Evolutionary conservation across 495 filamentous ascomycete genomes (phyloP).

Genomic region (Symbiotaphrina buchneri): DNA sequence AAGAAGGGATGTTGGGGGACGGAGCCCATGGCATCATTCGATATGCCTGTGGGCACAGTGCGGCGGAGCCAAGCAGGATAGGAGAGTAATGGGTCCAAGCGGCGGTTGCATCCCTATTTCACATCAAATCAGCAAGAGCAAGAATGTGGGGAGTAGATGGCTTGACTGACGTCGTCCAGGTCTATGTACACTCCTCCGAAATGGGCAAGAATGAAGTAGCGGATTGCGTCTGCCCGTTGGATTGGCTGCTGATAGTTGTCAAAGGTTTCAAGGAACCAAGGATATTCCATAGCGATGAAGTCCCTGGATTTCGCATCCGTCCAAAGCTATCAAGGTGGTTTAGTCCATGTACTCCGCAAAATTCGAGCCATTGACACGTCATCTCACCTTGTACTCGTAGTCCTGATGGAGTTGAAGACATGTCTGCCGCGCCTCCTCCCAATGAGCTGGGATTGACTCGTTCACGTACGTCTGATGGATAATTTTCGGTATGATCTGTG

Average conservation of each 20-base stretch:
- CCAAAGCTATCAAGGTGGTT: slow-evolving; percentile 40
- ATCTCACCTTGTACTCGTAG: slow-evolving; percentile 60
- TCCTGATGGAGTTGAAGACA: slow-evolving; percentile 56
- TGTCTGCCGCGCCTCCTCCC: slow-evolving; percentile 47
- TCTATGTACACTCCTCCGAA: slow-evolving; percentile 83
- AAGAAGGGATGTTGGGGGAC: slow-evolving; percentile 72
- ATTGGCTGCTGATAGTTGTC: slow-evolving; percentile 63
- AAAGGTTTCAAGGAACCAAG: slow-evolving; percentile 73
- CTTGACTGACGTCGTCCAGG: slow-evolving; percentile 50
- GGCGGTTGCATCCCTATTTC: slow-evolving; percentile 52
- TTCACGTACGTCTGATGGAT: slow-evolving; percentile 80
- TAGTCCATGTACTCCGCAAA: slow-evolving; percentile 3
- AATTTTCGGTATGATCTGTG: slow-evolving; percentile 65
- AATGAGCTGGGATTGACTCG: slow-evolving; percentile 49
- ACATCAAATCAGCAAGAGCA: background rate
- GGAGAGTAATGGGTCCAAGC: slow-evolving; percentile 55
- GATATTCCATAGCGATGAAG: slow-evolving; percentile 30
- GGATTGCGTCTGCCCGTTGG: slow-evolving; percentile 69
- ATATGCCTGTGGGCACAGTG: slow-evolving; percentile 64
- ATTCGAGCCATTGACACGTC: slow-evolving; percentile 2
- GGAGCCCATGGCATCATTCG: slow-evolving; percentile 73
- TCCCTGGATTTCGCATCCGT: slow-evolving; percentile 31
- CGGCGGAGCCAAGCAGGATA: slow-evolving; percentile 70
- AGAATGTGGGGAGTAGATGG: slow-evolving; percentile 4
- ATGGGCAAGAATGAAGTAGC: slow-evolving; percentile 68